Evolutionary conservation across 1,284 basidiomycete genomes (phyloP).

Genomic region (Austroboletus novae-zelandiae): DNA sequence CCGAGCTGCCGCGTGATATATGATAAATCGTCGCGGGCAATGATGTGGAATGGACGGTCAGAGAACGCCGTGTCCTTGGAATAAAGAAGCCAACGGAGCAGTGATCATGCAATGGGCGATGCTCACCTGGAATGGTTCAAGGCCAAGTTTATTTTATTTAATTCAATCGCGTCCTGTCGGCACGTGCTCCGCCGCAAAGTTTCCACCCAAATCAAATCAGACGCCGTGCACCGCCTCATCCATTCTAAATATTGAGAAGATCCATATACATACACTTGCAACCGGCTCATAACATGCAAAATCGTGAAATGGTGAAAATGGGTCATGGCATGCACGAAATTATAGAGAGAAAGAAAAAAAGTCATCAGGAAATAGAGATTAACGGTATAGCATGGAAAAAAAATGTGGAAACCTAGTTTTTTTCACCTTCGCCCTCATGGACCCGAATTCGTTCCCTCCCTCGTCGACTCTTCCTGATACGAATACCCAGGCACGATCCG

Average conservation of each 20-base stretch:
- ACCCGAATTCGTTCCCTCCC: constrained; percentile 6
- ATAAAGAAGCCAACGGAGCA: no score
- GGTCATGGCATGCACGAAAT: not conserved
- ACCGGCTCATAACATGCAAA: not conserved
- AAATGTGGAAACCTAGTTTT: not conserved
- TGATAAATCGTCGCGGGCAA: no score
- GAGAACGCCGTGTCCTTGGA: no score
- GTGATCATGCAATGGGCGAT: no score
- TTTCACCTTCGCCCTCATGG: not conserved
- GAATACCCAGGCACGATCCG: not conserved
- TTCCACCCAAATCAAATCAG: no score
- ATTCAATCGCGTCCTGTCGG: no score
- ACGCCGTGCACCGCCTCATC: no score
- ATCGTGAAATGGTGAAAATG: not conserved
- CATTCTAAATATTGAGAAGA: constrained; percentile 10
- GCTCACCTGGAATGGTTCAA: no score
- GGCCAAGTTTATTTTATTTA: no score
- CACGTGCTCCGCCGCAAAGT: no score
- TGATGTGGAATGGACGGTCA: no score
- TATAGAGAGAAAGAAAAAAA: not conserved
- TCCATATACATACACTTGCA: constrained; percentile 10
- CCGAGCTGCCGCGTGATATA: no score
- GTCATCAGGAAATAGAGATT: not conserved
- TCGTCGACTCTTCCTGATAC: constrained; percentile 6
- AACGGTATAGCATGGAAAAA: constrained; percentile 3